These are phyloP conservation scores for Paecilomyces niveus DNA, from an alignment of 2,329 filamentous ascomycete genomes.

Conservation along the genomic window DNA sequence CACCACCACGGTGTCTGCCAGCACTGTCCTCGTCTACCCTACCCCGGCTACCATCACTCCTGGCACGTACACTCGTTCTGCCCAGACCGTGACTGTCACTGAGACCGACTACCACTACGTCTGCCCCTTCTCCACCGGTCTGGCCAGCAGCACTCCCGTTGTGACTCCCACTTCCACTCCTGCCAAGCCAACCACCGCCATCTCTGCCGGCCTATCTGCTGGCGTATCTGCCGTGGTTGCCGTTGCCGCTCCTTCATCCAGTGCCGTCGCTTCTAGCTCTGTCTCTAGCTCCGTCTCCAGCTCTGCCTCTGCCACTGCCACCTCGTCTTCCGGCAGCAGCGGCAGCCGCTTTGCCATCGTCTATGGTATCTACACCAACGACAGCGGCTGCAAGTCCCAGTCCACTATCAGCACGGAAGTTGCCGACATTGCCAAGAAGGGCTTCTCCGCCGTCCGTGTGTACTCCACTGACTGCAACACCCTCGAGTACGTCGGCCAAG, in stretches of 20 bases:
- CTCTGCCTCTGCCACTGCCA: conserved; percentile 5
- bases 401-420: conserved; percentile 56
- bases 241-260: conserved; percentile 10
- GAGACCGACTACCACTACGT: conserved; percentile 61
- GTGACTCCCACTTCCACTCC: conserved; percentile 13
- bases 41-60: conserved; percentile 57
- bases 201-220: too few relatives aligned
- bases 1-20: conserved; percentile 52
- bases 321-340: conserved; percentile 2
- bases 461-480: conserved; percentile 90
- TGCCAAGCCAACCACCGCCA: too few relatives aligned
- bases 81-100: conserved; percentile 60
- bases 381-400: conserved; percentile 56
- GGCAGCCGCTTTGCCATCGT: conserved; percentile 62
- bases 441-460: conserved; percentile 67
- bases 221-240: conserved; percentile 12
- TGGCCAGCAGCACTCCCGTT: conserved; percentile 24
- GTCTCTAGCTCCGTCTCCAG: conserved; percentile 14
- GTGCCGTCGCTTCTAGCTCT: conserved; percentile 14
- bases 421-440: conserved; percentile 53
- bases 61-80: conserved; percentile 66
- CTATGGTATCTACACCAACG: conserved; percentile 65
- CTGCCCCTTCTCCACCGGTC: conserved; percentile 58
- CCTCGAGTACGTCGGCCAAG: conserved; percentile 66
- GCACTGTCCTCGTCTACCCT: conserved; percentile 55